Evolutionary conservation across 164 flowering plant genomes (phyloP).

Genomic region (Vitis rupestris): DNA sequence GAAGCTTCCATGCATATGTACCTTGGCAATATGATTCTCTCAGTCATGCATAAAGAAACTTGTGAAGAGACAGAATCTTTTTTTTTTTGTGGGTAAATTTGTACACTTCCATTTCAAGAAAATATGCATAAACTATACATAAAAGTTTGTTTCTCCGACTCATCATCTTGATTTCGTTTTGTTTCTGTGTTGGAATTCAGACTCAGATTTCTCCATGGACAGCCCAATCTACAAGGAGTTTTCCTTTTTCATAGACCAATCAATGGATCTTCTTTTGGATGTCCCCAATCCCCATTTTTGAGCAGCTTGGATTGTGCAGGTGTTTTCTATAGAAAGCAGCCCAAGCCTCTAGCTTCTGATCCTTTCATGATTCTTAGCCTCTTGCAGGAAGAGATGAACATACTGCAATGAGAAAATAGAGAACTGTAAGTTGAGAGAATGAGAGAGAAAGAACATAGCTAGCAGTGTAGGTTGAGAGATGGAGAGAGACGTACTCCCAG

Average conservation of each 20-base stretch:
- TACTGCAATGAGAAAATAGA: conserved; percentile 13
- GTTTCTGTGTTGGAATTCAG: background rate
- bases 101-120: no score
- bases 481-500: conserved; percentile 1
- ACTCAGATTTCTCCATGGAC: background rate
- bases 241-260: background rate
- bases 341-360: conserved; percentile 34
- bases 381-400: conserved; percentile 35
- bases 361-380: conserved; percentile 39
- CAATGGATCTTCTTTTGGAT: background rate
- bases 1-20: no score
- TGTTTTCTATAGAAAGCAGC: conserved; percentile 7
- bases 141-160: no score
- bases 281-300: background rate
- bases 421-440: background rate
- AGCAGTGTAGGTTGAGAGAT: no score
- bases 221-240: background rate
- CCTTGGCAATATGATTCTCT: no score
- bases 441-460: background rate
- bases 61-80: no score
- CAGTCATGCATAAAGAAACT: no score
- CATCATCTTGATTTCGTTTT: background rate
- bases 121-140: no score
- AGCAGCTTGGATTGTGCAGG: background rate
- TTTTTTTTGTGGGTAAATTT: no score